Conservation (phyloP, 371 early-diverging fungal species). For the Mucor lusitanicus region DNA sequence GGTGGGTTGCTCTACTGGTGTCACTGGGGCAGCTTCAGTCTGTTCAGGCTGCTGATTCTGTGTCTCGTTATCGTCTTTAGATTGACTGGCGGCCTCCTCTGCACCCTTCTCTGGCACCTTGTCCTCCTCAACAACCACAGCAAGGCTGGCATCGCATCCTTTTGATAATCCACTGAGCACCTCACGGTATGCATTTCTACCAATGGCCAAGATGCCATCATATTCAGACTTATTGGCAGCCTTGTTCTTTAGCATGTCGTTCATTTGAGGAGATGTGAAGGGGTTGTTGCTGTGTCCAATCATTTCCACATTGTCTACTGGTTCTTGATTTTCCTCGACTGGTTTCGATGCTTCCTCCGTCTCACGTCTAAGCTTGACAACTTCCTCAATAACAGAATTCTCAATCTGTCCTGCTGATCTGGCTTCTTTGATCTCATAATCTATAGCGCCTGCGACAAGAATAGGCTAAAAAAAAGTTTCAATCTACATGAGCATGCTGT, state of each 20-base stretch:
- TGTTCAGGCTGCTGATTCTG: neutral
- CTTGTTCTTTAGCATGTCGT: neutral
- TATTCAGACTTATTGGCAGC: slow-evolving; percentile 4
- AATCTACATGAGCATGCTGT: neutral
- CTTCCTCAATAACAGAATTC: slow-evolving; percentile 55
- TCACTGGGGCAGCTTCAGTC: neutral
- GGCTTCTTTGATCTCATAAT: slow-evolving; percentile 70
- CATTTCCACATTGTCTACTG: neutral
- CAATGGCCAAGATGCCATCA: slow-evolving; percentile 65
- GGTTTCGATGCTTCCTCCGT: slow-evolving; percentile 21
- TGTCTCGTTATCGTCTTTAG: neutral
- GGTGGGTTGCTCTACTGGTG: neutral
- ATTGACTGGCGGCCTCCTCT: neutral
- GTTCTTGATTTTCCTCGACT: neutral
- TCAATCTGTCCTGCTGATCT: slow-evolving; percentile 55
- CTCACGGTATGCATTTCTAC: slow-evolving; percentile 61
- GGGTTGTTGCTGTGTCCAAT: slow-evolving; percentile 8
- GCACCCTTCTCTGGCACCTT: neutral
- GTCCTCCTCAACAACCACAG: slow-evolving; percentile 9
- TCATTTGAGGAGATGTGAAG: neutral
- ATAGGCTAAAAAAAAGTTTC: slow-evolving; percentile 51
- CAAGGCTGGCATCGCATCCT: slow-evolving; percentile 58
- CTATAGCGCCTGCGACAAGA: slow-evolving; percentile 69
- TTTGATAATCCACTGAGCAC: slow-evolving; percentile 62
- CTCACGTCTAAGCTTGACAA: slow-evolving; percentile 52